Conservation (phyloP, 2,329 filamentous ascomycete genomes). For the Pseudopyricularia javanii region DNA sequence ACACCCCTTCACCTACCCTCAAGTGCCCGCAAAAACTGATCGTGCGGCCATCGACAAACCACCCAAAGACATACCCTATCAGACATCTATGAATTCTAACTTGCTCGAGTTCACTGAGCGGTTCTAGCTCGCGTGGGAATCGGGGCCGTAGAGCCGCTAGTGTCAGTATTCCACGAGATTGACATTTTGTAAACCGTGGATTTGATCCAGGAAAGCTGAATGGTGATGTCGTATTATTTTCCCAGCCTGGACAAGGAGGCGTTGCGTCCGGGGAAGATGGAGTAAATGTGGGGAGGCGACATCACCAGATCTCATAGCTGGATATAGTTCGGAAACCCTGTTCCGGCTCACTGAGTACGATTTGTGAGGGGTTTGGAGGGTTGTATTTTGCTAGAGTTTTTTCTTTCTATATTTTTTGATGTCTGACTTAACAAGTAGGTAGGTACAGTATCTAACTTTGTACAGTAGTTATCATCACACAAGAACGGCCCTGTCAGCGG, state of each 20-base stretch:
- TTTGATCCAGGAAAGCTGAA: neutral
- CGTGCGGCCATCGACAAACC: neutral
- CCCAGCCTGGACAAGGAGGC: neutral
- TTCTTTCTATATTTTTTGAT: too few species aligned
- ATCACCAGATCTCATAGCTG: neutral
- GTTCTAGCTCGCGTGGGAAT: neutral
- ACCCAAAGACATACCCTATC: too few species aligned
- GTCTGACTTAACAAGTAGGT: too few species aligned
- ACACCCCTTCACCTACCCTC: neutral
- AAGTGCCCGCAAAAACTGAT: neutral
- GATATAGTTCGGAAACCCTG: neutral
- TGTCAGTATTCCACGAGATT: neutral
- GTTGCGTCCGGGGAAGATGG: neutral
- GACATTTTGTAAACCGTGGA: neutral
- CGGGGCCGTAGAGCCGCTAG: neutral
- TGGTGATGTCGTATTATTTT: neutral
- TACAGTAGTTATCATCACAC: too few species aligned
- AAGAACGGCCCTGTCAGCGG: too few species aligned
- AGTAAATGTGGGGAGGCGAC: neutral
- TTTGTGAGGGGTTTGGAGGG: neutral
- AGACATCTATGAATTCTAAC: neutral
- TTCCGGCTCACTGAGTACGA: neutral
- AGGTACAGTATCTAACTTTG: too few species aligned
- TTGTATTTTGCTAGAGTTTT: too few species aligned
- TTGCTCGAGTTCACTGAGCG: neutral